Base-by-base conservation (phyloP, 768 basidiomycete species). In the Tulasnella calospora region DNA sequence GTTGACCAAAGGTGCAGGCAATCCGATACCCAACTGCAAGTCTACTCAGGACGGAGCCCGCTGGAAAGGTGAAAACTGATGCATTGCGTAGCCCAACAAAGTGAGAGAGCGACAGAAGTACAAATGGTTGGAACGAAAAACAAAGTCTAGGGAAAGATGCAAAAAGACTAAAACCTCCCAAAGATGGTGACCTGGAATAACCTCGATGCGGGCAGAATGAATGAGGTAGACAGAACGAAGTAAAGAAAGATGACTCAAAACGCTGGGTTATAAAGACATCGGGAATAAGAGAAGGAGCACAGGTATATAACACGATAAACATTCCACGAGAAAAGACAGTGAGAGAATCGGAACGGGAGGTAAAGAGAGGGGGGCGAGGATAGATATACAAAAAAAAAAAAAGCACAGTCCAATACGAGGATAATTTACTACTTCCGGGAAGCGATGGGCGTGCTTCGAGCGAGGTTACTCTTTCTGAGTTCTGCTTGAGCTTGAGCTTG, bases 401-500 rank as follows among this genome's bases (percentile, higher is more conserved):
- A n/a, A 4, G 57, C 13, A 19, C 23, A 51, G 61, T 67, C 33
- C 30, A 17, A 35, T 30, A 30, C 23, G 30, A 21, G n/a, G 23
- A 2, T 57, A 6, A 67, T 17, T 30, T 10, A 17, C 30, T 67
- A 67, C 33, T 67, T 67, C 30, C 61, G 61, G 61, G 61, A 67
- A 67, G 61, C 61, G 61, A 67, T 67, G 12, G 61, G n/a, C 27
- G 61, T 12, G 30, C 27, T 30, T 67, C 61, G 61, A 67, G 61
- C 23, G 3, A 67, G 33, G 12, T 67, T 67, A 38, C 44, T 72
- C 71, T 40, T 72, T 40, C 71, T 40, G 38, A 72, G 36, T 27
- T 76, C 75, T 10, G 57, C 57, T 41, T 71, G 67, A 27, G 69
- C 69, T 40, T 78, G 77, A 6, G 47, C 77, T 33, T 71, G 61